Evolutionary conservation across 208 protist species (phyloP).

Genomic region (Strigomonas oncopelti): DNA sequence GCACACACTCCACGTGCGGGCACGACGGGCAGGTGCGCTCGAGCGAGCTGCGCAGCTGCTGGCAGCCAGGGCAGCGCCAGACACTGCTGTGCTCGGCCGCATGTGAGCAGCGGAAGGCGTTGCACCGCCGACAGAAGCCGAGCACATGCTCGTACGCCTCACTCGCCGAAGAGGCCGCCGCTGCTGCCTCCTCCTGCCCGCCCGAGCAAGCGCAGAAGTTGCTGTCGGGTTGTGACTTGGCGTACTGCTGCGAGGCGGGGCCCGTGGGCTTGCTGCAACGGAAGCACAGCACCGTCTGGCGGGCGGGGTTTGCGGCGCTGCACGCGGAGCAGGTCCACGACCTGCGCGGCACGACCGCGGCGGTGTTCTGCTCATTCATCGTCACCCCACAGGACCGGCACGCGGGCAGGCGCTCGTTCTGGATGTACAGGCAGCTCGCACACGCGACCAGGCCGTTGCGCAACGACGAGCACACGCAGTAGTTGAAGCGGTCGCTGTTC

Average conservation of each 20-base stretch:
- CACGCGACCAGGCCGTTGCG: slow-evolving; percentile 73
- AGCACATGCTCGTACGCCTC: slow-evolving; percentile 20
- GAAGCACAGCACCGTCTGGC: slow-evolving; percentile 65
- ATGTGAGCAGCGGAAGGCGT: slow-evolving; percentile 23
- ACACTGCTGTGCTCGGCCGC: slow-evolving; percentile 33
- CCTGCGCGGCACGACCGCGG: slow-evolving; percentile 45
- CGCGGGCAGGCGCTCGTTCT: slow-evolving; percentile 64
- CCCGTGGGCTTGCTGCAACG: slow-evolving; percentile 49
- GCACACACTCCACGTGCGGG: slow-evolving; percentile 78
- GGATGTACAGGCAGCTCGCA: slow-evolving; percentile 53
- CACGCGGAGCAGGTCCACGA: slow-evolving; percentile 65
- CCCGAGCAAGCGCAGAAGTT: slow-evolving; percentile 15
- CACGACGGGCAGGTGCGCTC: slow-evolving; percentile 74
- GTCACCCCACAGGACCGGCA: slow-evolving; percentile 63
- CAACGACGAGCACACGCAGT: slow-evolving; percentile 83
- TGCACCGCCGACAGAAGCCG: slow-evolving; percentile 54
- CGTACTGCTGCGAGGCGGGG: slow-evolving; percentile 16
- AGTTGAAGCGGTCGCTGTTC: slow-evolving; percentile 89
- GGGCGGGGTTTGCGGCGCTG: slow-evolving; percentile 57
- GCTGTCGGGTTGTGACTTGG: neutral
- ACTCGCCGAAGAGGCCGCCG: neutral
- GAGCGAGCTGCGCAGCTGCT: slow-evolving; percentile 60
- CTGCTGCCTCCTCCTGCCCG: too few species aligned
- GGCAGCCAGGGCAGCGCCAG: slow-evolving; percentile 73
- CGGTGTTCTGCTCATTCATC: slow-evolving; percentile 19